Conservation (phyloP, 306 rosid genomes). For the Vicia faba region DNA sequence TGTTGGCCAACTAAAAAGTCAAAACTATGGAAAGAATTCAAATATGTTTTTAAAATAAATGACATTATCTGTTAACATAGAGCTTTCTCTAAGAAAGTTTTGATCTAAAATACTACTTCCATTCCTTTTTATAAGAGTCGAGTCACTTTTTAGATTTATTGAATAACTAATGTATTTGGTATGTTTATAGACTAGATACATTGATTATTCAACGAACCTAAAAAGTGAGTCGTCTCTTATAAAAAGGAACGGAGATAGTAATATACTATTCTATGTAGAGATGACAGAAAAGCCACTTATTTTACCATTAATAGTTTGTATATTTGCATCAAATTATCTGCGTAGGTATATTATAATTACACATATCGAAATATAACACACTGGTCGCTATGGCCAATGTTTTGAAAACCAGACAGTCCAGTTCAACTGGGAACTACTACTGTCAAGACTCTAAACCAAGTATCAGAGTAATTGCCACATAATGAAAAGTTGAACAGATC, state of each 20-base stretch:
- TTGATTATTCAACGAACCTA: too few species aligned
- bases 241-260: too few species aligned
- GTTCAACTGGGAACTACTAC: constrained; percentile 2
- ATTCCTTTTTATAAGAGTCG: too few species aligned
- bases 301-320: too few species aligned
- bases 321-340: too few species aligned
- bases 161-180: too few species aligned
- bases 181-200: too few species aligned
- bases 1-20: background rate
- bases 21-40: background rate
- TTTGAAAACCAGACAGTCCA: background rate
- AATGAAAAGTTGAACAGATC: background rate
- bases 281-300: too few species aligned
- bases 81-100: background rate
- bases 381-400: constrained; percentile 2
- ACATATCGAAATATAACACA: background rate
- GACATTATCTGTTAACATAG: background rate
- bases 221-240: too few species aligned
- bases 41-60: background rate
- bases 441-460: background rate
- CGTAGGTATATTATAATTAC: too few species aligned
- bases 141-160: too few species aligned
- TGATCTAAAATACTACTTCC: background rate
- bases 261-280: too few species aligned
- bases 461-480: background rate